Evolutionary conservation across 2,329 filamentous ascomycete genomes (phyloP).

Genomic region (Cercospora zeae-maydis): DNA sequence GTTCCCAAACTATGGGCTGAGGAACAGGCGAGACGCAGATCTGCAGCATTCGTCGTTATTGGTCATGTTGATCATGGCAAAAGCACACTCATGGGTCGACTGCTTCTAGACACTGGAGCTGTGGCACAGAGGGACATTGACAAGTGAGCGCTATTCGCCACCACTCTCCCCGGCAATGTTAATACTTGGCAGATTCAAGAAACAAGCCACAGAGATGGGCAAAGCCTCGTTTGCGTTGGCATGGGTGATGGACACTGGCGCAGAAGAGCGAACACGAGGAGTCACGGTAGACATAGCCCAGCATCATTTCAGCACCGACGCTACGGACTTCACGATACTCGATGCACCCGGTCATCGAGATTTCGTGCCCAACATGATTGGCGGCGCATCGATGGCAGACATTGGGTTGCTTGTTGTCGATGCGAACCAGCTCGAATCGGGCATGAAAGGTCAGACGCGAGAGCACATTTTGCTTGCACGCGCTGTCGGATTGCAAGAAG

Average conservation of each 20-base stretch:
- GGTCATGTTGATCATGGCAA: conserved; percentile 97
- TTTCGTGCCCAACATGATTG: conserved; percentile 99
- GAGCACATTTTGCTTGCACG: conserved; percentile 87
- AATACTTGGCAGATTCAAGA: conserved; percentile 37
- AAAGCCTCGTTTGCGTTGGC: conserved; percentile 95
- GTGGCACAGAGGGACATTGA: conserved; percentile 86
- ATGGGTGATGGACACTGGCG: conserved; percentile 92
- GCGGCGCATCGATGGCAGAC: conserved; percentile 90
- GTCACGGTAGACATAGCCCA: conserved; percentile 97
- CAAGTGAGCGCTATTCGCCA: conserved; percentile 43
- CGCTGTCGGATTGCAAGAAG: conserved; percentile 82
- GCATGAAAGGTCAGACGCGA: conserved; percentile 86
- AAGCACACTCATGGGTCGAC: conserved; percentile 93
- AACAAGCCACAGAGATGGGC: conserved; percentile 84
- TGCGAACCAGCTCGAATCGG: conserved; percentile 90
- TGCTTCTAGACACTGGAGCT: conserved; percentile 82
- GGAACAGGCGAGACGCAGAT: conserved; percentile 25
- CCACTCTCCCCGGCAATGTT: neutral
- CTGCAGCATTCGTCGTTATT: conserved; percentile 42
- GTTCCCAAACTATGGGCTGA: conserved; percentile 49
- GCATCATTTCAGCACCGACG: conserved; percentile 87
- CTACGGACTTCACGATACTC: conserved; percentile 84
- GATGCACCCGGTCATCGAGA: conserved; percentile 93
- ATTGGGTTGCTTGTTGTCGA: conserved; percentile 95
- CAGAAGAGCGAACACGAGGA: conserved; percentile 82